Conservation (phyloP, 345 rosid species). For the Salix arbutifolia region DNA sequence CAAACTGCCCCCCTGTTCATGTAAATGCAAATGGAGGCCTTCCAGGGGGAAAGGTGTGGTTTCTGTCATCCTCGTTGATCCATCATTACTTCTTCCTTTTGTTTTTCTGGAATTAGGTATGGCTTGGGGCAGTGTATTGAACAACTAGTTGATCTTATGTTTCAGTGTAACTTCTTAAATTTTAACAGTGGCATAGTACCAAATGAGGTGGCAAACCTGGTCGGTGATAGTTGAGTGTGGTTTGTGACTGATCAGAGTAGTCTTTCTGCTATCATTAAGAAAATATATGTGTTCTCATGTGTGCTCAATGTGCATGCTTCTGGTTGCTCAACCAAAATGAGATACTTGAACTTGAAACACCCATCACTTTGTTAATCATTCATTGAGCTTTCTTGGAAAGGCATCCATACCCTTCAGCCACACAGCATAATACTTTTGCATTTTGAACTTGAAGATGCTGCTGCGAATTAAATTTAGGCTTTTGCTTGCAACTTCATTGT, state of each 20-base stretch:
- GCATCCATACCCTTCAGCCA: too few species aligned
- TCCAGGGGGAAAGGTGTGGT: conserved; percentile 83
- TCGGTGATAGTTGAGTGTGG: background rate
- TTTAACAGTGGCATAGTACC: background rate
- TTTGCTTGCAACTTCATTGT: background rate
- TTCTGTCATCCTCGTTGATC: background rate
- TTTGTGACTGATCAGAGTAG: background rate
- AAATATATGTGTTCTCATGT: background rate
- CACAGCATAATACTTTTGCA: background rate
- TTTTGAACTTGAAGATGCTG: background rate
- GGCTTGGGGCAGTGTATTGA: background rate
- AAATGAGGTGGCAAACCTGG: background rate
- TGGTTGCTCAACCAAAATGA: background rate
- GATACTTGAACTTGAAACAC: background rate
- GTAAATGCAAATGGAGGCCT: conserved; percentile 82
- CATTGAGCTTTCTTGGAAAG: background rate
- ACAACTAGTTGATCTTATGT: background rate
- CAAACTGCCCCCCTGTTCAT: conserved; percentile 85
- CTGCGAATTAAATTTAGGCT: background rate
- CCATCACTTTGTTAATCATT: background rate
- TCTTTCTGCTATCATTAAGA: background rate
- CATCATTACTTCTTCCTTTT: background rate
- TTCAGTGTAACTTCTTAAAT: background rate
- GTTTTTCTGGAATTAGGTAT: background rate
- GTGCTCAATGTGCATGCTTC: background rate